Evolutionary conservation across 2,329 filamentous ascomycete species (phyloP).

Genomic region (Exophiala sp.): DNA sequence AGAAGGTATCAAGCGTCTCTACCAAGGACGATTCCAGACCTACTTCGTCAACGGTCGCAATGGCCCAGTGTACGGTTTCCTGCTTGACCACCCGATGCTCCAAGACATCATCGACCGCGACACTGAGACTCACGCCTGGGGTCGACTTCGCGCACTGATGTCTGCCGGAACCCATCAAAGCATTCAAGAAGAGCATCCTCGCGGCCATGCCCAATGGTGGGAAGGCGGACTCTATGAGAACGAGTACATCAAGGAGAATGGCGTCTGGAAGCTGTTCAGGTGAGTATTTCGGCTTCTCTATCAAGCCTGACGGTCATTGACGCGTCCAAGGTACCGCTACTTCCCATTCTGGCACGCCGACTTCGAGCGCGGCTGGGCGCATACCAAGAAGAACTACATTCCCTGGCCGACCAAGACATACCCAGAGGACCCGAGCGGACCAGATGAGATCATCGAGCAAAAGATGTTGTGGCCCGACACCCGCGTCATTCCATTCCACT

Average conservation of each 20-base stretch:
- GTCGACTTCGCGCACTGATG: slow-evolving; percentile 55
- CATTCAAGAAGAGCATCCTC: slow-evolving; percentile 49
- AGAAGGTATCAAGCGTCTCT: slow-evolving; percentile 51
- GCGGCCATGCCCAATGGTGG: slow-evolving; percentile 56
- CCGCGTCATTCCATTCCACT: slow-evolving; percentile 37
- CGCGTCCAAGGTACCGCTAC: slow-evolving; percentile 42
- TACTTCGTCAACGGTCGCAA: slow-evolving; percentile 54
- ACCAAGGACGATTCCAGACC: slow-evolving; percentile 51
- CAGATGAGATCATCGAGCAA: slow-evolving; percentile 53
- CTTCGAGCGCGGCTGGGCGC: slow-evolving; percentile 52
- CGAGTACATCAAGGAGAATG: slow-evolving; percentile 56
- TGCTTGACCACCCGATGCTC: slow-evolving; percentile 57
- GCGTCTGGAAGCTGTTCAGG: slow-evolving; percentile 53
- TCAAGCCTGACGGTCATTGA: background rate
- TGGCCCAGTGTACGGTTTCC: slow-evolving; percentile 54
- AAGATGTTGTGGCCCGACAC: slow-evolving; percentile 57
- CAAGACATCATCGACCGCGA: slow-evolving; percentile 56
- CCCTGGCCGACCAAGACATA: slow-evolving; percentile 49
- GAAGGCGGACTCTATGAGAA: slow-evolving; percentile 59
- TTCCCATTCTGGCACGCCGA: slow-evolving; percentile 58
- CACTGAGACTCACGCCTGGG: slow-evolving; percentile 48
- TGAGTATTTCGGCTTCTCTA: background rate
- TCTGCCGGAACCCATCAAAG: slow-evolving; percentile 53
- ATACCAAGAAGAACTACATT: slow-evolving; percentile 53
- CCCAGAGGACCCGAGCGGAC: slow-evolving; percentile 50